Conservation (phyloP, 2,329 filamentous ascomycete species). For the Corniculantispora saksenae region DNA sequence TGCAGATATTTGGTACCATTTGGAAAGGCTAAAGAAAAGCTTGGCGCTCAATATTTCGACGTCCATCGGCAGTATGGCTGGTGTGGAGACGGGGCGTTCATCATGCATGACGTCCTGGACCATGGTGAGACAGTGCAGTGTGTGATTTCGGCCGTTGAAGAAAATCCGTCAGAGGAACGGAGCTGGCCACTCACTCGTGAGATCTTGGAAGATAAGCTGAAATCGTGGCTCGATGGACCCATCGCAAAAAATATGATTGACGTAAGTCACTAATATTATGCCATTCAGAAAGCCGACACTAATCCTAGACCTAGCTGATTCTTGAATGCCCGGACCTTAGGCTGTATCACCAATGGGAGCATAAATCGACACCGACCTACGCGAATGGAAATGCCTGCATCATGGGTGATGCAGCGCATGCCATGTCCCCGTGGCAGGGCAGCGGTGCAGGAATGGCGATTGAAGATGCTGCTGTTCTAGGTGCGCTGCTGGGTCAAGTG, state of each 20-base stretch:
- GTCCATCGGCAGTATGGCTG: neutral
- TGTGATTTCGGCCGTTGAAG: neutral
- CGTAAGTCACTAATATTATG: neutral
- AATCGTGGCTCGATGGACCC: neutral
- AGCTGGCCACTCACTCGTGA: neutral
- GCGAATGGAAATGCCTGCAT: conserved; percentile 24
- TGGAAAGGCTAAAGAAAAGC: neutral
- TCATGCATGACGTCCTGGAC: conserved; percentile 10
- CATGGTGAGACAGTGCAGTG: conserved; percentile 13
- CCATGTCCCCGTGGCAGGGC: conserved; percentile 28
- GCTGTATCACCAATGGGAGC: conserved; percentile 20
- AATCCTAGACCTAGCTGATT: conserved; percentile 6
- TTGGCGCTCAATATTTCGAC: conserved; percentile 2
- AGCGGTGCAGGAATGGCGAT: conserved; percentile 28
- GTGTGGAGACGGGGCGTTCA: conserved; percentile 6
- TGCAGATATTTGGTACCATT: conserved; percentile 10
- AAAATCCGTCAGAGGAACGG: neutral
- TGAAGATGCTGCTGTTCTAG: conserved; percentile 28
- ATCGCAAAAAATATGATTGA: conserved; percentile 14
- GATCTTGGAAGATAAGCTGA: neutral
- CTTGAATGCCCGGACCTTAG: conserved; percentile 4
- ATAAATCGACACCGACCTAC: conserved; percentile 22
- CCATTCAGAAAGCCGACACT: neutral
- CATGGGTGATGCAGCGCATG: conserved; percentile 30
- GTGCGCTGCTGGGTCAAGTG: conserved; percentile 10